Evolutionary conservation across 2,329 filamentous ascomycete genomes (phyloP).

Genomic region (Fusarium luffae): DNA sequence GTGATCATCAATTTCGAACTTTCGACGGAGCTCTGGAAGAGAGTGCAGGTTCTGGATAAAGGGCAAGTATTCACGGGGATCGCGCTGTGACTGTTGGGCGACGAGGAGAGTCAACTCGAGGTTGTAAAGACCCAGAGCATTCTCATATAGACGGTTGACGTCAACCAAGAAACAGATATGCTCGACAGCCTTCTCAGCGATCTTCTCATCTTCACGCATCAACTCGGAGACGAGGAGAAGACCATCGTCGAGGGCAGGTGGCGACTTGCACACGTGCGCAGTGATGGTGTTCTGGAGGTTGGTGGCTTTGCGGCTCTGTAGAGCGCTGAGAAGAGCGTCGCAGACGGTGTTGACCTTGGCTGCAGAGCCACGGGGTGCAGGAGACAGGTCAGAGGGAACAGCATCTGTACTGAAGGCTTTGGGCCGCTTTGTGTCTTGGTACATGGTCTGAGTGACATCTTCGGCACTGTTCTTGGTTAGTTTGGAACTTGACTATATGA

Average conservation of each 20-base stretch:
- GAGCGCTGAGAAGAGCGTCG: conserved; percentile 78
- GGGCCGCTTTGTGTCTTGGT: conserved; percentile 79
- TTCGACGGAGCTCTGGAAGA: conserved; percentile 74
- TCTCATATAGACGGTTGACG: conserved; percentile 90
- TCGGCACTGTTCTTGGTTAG: conserved; percentile 72
- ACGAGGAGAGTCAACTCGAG: conserved; percentile 90
- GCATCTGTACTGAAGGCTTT: conserved; percentile 24
- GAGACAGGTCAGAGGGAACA: conserved; percentile 19
- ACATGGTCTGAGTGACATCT: conserved; percentile 93
- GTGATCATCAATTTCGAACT: conserved; percentile 90
- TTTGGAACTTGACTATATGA: background rate
- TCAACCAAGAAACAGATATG: conserved; percentile 98
- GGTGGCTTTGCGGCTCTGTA: conserved; percentile 70
- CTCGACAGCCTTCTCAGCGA: conserved; percentile 90
- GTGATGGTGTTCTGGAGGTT: conserved; percentile 93
- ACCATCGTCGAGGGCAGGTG: conserved; percentile 89
- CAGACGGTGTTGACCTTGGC: conserved; percentile 89
- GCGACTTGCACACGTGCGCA: conserved; percentile 91
- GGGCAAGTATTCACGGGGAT: conserved; percentile 93
- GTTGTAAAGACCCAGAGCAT: conserved; percentile 90
- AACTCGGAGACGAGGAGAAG: conserved; percentile 82
- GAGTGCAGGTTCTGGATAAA: conserved; percentile 90
- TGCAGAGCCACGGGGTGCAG: conserved; percentile 33
- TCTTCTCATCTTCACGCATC: conserved; percentile 72
- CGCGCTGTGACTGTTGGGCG: conserved; percentile 94